phyloP scores from a whole-genome alignment of 1,139 yeast genomes.

The Blastobotrys persicus region DNA sequence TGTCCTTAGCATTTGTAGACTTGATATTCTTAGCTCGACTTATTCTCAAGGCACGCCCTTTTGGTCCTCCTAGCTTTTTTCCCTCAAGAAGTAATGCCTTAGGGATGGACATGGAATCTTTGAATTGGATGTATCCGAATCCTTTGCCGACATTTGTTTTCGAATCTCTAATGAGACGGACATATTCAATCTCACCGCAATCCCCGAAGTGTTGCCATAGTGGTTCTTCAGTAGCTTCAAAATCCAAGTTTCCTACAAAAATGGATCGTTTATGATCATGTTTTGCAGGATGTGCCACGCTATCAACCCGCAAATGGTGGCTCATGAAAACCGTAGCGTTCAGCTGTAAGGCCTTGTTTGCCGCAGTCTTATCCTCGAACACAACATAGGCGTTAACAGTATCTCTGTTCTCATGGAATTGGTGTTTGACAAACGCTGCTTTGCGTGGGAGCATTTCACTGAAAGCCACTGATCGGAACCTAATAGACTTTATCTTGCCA shows the following conservation, averaged over 20 bases:
- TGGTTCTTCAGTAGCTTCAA: conserved; percentile 86
- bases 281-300: conserved; percentile 83
- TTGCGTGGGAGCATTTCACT: conserved; percentile 87
- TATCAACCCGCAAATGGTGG: conserved; percentile 86
- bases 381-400: conserved; percentile 89
- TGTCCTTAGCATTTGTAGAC: conserved; percentile 38
- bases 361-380: conserved; percentile 53
- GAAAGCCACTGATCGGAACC: conserved; percentile 92
- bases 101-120: conserved; percentile 74
- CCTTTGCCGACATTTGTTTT: conserved; percentile 97
- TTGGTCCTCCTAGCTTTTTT: conserved; percentile 52
- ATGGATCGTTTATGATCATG: conserved; percentile 82
- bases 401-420: conserved; percentile 73
- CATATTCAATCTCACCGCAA: conserved; percentile 78
- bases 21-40: conserved; percentile 68
- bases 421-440: conserved; percentile 82
- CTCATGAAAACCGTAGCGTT: conserved; percentile 70
- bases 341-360: conserved; percentile 50
- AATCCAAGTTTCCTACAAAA: conserved; percentile 92
- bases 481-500: conserved; percentile 67
- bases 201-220: conserved; percentile 77
- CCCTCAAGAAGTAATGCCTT: conserved; percentile 79
- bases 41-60: conserved; percentile 69
- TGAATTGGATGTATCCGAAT: conserved; percentile 91
- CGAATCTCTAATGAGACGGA: conserved; percentile 85